Evolutionary conservation across 331 rosid species (phyloP), one percentile per base, ranked within the genome.

Genomic region (Pyracantha coccinea): DNA sequence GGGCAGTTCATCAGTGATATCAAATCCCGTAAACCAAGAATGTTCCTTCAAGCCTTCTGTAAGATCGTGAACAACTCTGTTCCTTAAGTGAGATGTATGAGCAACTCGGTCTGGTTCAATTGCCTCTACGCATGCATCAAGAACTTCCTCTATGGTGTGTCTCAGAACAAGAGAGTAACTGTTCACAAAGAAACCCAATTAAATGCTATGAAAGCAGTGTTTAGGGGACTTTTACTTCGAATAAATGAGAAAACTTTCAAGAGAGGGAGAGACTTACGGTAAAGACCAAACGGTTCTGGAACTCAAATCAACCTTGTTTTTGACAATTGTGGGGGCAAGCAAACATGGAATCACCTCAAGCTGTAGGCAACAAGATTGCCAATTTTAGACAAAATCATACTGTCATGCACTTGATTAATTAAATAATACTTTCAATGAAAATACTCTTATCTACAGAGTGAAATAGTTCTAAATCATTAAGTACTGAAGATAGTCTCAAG

Each of bases 71-170:
- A 88, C 69, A 75, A 90, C 96, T 79, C 59, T 85, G 76, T 86
- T 82, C 55, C 97, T 85, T 67, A 94, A 83, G 54, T 82, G 75
- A 82, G 97, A 88, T 76, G 97, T 91, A 80, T 90, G 65, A 52
- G 92, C 93, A 66, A 86, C 95, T 45, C 89, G 88, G 57, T 81
- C 85, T 74, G 98, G 96, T 74, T 94, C 96, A 78, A 88, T 85
- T 63, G 96, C 95, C 82, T 94, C 97, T 25, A 78, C 63, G 79
- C 98, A 91, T 58, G 97, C 97, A 72, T 82, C 95, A 81, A 94
- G 91, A 80, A 94, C 98, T 85, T 94, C 98, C 84, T 94, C 98
- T 6, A 96, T 92, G 75, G 98, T 94, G 87, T 94, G 98, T 71
- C 98, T 83, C 54, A 94, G 93, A 70, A 94, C 90, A 81, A 94